Percentiles rank a stretch among this genome's conserved stretches.
These are phyloP conservation scores for Extremus antarcticus DNA, from an alignment of 495 filamentous ascomycete genomes.

Conservation along the genomic window DNA sequence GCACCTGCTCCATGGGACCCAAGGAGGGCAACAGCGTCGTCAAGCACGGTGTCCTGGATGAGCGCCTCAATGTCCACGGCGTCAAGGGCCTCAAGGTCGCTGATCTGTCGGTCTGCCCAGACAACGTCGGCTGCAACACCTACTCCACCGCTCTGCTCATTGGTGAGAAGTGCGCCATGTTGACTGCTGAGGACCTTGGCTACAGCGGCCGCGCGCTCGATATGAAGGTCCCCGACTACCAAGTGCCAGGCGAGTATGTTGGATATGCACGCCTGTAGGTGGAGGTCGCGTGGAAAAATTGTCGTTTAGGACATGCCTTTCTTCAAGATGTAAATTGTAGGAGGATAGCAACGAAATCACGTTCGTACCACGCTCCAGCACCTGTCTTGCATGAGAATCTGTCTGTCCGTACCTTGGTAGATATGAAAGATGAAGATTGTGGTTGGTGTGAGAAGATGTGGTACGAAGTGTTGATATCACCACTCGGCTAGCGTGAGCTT, in stretches of 20 bases:
- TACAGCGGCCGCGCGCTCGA: slow-evolving; percentile 62
- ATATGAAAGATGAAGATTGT: background rate
- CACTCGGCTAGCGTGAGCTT: background rate
- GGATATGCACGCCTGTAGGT: slow-evolving; percentile 34
- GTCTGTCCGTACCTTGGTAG: background rate
- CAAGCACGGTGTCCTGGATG: slow-evolving; percentile 70
- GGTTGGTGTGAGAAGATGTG: background rate
- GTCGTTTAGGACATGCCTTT: background rate
- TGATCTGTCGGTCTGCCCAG: slow-evolving; percentile 69
- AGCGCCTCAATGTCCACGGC: slow-evolving; percentile 69
- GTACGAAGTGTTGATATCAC: background rate
- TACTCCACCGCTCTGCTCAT: slow-evolving; percentile 67
- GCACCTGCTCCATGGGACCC: slow-evolving; percentile 75
- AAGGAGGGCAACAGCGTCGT: slow-evolving; percentile 68
- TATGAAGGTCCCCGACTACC: slow-evolving; percentile 56
- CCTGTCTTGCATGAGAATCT: background rate
- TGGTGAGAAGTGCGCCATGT: slow-evolving; percentile 58
- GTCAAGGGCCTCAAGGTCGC: slow-evolving; percentile 73
- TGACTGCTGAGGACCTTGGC: slow-evolving; percentile 61
- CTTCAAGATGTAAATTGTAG: background rate
- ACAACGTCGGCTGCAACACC: slow-evolving; percentile 76
- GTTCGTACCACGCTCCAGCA: no score
- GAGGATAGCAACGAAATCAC: background rate
- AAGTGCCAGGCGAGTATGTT: slow-evolving; percentile 36
- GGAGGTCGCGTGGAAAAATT: background rate